Base-by-base conservation (phyloP, 306 rosid genomes). In the Vachellia collinsii region DNA sequence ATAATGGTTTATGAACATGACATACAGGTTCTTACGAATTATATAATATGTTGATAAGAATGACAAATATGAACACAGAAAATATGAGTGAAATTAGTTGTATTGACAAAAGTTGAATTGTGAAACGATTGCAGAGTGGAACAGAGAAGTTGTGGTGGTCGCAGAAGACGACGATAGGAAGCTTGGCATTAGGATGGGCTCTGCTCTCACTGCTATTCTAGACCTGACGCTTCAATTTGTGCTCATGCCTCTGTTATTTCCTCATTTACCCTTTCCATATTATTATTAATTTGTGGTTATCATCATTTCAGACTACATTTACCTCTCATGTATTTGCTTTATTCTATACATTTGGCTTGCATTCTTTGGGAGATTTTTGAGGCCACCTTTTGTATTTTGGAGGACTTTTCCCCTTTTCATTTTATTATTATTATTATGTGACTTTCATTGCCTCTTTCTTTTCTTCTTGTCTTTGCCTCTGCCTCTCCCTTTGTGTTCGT, bases 281-380 rank as follows among this genome's bases (percentile, higher is more conserved):
- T 68, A n/a, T 41, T 41, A 70, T 70, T 70, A 42, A 43, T 43
- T 22, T 43, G 74, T 70, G 74, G 38, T 38, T 65, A 29, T 16
- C 56, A 51, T 48, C n/a, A n/a, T n/a, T 81, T 71, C 14, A 17
- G 61, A 25, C 43, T 71, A 71, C 46, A 39, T 46, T n/a, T n/a
- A n/a, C n/a, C n/a, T n/a, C n/a, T n/a, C n/a, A n/a, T n/a, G 59
- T 71, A 71, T 47, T 29, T 46, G 59, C 22, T 47, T 14, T 47
- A 29, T 70, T 10, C 34, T 25, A 70, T 47, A 75, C 53, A 13
- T 8, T 71, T 85, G 71, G 79, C 84, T 85, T 85, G 86, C 78
- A 88, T 88, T 88, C 89, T 88, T 88, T 85, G 86, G 79, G 79
- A 79, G 82, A 82, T 70, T 78, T 77, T 80, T 87, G 71, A 69